Base-by-base conservation (phyloP, 495 filamentous ascomycete species). In the Saxophila tyrrhenica region DNA sequence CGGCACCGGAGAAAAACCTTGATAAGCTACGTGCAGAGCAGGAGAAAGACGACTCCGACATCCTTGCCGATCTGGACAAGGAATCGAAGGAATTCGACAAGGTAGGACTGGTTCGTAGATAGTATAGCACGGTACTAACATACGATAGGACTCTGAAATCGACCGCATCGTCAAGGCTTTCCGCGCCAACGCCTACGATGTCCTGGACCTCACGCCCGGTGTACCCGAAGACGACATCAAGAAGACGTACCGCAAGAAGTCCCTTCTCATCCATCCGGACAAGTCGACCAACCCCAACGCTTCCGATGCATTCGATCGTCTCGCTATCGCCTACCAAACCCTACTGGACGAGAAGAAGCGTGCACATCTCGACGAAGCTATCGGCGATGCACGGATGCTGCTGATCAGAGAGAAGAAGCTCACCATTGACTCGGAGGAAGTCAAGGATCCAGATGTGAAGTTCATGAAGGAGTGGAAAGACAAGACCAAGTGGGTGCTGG, bases 221-320 rank as follows among this genome's bases (percentile, higher is more conserved):
- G 87, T 95, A 32, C 81, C 92, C 22, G 92, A 96, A 62, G 89
- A 87, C 51, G 94, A 97, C 72, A 97, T 99, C 74, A 97, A 96
- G 71, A 71, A 81, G 56, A 74, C 78, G 66, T 99, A 96, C 75
- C 88, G 92, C 71, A 89, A 84, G 62, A 97, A 95, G 67, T 99
- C 92, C 16, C 83, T 99, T 29, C 80, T 99, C 5, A 97, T 99
- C 73, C 92, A 99, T 73, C 92, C 92, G 11, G 92, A 99, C 72
- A 97, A 97, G 71, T 96, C 94, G 49, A 81, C 80, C 60, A 97
- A 99, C 67, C 86, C 87, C 0, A 76, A 74, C 25, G 92, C 92
- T 9, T 91, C 92, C 0, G 90, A 96, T 62, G 94, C 92, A 59
- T 99, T 99, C 67, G 92, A 99, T 71, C 82, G 89, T 1, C 80